Base-by-base conservation (phyloP, 306 rosid genomes). In the Bauhinia variegata region DNA sequence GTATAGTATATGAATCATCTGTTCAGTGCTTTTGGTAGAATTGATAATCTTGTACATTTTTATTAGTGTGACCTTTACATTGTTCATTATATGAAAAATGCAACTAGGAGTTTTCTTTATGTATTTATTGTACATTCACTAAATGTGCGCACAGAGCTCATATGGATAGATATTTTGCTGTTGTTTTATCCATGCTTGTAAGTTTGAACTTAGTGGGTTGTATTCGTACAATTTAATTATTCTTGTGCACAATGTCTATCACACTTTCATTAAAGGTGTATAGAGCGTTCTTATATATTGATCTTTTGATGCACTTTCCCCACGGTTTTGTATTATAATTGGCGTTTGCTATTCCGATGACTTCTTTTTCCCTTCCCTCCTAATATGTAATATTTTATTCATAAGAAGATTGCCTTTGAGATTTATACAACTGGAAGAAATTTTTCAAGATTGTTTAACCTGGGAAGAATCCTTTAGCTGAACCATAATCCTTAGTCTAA, bases 1-100 rank as follows among this genome's bases (percentile, higher is more conserved):
- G 96, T 92, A 82, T 67, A 67, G 96, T 92, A 82, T 67, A 67
- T 34, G 41, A 51, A 19, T 51, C 59, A 37, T 75, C 49, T 46
- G 43, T 66, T 38, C 47, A 44, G 50, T 50, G 36, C 57, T 43
- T 73, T 31, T 48, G 52, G 50, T 47, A 50, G 44, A 30, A 43
- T 33, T 37, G 31, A 38, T 43, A 18, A 19, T 19, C 39, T 41
- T 48, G 38, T 67, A 34, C 38, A 9, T 38, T 48, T 43, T 65
- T 62, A 47, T 56, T 48, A 49, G 37, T 50, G 23, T 47, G 42
- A 33, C 51, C 59, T 55, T 47, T 48, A 16, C 41, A 34, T 63
- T 77, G 28, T 34, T 38, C 37, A 32, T 60, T 18, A 54, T 47
- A 43, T 65, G 38, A 59, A 46, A 58, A 37, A 52, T 57, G 61